Conservation (phyloP, 805 yeast species). For the Spathaspora passalidarum region DNA sequence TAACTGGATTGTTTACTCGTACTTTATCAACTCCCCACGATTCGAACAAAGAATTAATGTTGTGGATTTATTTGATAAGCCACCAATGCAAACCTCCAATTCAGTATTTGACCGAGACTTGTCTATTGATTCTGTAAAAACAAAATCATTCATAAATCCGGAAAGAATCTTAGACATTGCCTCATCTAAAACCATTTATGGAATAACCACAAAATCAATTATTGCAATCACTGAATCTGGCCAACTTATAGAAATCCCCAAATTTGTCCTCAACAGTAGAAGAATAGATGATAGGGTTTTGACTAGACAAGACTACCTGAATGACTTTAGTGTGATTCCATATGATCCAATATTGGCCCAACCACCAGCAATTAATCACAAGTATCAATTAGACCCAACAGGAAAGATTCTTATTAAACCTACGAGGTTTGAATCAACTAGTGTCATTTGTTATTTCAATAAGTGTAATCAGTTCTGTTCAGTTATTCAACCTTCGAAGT, state of each 20-base stretch:
- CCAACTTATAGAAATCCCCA: slow-evolving; percentile 68
- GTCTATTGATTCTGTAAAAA: slow-evolving; percentile 45
- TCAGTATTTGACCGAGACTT: slow-evolving; percentile 14
- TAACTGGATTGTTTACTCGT: slow-evolving; percentile 76
- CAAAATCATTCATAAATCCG: slow-evolving; percentile 63
- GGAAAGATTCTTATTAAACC: slow-evolving; percentile 28
- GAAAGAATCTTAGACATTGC: slow-evolving; percentile 51
- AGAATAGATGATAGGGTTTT: slow-evolving; percentile 57
- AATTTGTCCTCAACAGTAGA: slow-evolving; percentile 63
- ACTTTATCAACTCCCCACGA: slow-evolving; percentile 47
- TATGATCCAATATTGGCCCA: slow-evolving; percentile 62
- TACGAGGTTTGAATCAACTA: slow-evolving; percentile 80
- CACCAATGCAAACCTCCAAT: slow-evolving; percentile 32
- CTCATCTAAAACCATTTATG: slow-evolving; percentile 35
- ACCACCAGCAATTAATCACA: slow-evolving; percentile 38
- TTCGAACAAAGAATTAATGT: slow-evolving; percentile 59
- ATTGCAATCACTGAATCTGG: slow-evolving; percentile 58
- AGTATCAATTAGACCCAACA: slow-evolving; percentile 24
- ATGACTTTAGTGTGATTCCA: slow-evolving; percentile 56
- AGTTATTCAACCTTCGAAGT: slow-evolving; percentile 72
- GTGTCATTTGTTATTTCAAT: slow-evolving; percentile 63
- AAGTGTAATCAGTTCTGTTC: slow-evolving; percentile 70
- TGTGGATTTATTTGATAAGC: slow-evolving; percentile 70
- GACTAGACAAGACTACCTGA: slow-evolving; percentile 47
- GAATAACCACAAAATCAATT: slow-evolving; percentile 49